phyloP scores from a whole-genome alignment of 2,329 filamentous ascomycete species.

The Stachybotrys chartarum region DNA sequence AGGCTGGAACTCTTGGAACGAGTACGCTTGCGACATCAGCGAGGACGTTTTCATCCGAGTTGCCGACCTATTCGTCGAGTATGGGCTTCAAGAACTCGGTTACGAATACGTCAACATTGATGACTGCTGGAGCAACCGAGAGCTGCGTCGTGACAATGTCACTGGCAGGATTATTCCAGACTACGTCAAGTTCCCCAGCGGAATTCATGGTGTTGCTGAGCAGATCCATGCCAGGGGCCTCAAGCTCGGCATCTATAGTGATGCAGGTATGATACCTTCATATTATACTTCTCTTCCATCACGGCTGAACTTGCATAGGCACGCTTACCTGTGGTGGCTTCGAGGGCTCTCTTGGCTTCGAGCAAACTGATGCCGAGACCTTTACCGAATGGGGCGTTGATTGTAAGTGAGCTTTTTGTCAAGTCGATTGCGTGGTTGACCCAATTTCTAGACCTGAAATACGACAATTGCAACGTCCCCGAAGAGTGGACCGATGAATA shows the following conservation, averaged over 20 bases:
- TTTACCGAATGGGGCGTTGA: conserved; percentile 54
- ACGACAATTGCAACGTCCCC: conserved; percentile 44
- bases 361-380: conserved; percentile 48
- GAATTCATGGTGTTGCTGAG: conserved; percentile 46
- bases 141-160: not conserved
- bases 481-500: conserved; percentile 27
- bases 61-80: conserved; percentile 37
- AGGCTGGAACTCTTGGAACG: conserved; percentile 48
- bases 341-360: conserved; percentile 46
- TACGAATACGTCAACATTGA: conserved; percentile 55
- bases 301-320: conserved; percentile 5
- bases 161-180: not conserved
- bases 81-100: conserved; percentile 44
- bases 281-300: not conserved
- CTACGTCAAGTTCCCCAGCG: conserved; percentile 41
- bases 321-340: conserved; percentile 13
- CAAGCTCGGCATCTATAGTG: conserved; percentile 58
- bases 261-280: conserved; percentile 25
- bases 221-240: conserved; percentile 48
- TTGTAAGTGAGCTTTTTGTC: conserved; percentile 24
- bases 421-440: too few species aligned
- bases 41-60: conserved; percentile 40
- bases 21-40: conserved; percentile 42
- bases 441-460: conserved; percentile 3
- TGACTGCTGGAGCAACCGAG: conserved; percentile 45